A percentile compares a stretch with the other conserved stretches of the same genome.
Evolutionary conservation across 2,329 filamentous ascomycete genomes (phyloP).

Genomic region (Colletotrichum costaricense): DNA sequence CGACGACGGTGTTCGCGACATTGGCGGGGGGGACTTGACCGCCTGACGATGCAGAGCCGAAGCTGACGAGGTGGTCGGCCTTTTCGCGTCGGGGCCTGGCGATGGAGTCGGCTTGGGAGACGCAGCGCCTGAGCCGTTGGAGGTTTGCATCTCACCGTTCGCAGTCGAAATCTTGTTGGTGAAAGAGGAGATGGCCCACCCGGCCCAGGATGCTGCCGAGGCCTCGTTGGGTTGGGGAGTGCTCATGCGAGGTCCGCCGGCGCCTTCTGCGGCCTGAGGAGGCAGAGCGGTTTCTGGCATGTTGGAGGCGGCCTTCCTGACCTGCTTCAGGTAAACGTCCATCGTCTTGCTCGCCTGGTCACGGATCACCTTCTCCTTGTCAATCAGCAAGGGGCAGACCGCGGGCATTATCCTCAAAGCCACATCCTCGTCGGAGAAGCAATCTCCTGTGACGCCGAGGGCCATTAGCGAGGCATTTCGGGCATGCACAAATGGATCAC

Average conservation of each 20-base stretch:
- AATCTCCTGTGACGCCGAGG: conserved; percentile 84
- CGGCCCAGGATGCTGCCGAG: conserved; percentile 81
- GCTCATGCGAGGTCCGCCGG: conserved; percentile 77
- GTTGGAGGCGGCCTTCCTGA: conserved; percentile 79
- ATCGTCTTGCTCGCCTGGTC: conserved; percentile 92
- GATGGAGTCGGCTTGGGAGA: conserved; percentile 54
- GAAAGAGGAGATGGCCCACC: conserved; percentile 98
- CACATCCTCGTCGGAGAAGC: conserved; percentile 91
- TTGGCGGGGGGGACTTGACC: conserved; percentile 61
- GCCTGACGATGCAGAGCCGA: conserved; percentile 71
- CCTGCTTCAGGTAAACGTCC: conserved; percentile 84
- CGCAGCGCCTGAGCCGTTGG: conserved; percentile 55
- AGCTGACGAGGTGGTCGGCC: conserved; percentile 60
- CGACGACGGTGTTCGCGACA: conserved; percentile 62
- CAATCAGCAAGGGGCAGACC: conserved; percentile 85
- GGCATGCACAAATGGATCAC: conserved; percentile 95
- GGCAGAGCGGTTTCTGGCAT: conserved; percentile 87
- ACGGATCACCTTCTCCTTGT: conserved; percentile 95
- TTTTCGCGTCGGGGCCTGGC: conserved; percentile 51
- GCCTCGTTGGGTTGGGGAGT: conserved; percentile 74
- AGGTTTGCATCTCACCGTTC: conserved; percentile 84
- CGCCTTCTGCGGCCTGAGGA: conserved; percentile 65
- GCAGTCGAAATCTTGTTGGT: conserved; percentile 91
- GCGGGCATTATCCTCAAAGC: conserved; percentile 85
- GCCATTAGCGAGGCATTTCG: conserved; percentile 90